A percentile compares a stretch with the other conserved stretches of the same genome.
Evolutionary conservation across 2,329 filamentous ascomycete species (phyloP).

Genomic region (Erysiphe pulchra): DNA sequence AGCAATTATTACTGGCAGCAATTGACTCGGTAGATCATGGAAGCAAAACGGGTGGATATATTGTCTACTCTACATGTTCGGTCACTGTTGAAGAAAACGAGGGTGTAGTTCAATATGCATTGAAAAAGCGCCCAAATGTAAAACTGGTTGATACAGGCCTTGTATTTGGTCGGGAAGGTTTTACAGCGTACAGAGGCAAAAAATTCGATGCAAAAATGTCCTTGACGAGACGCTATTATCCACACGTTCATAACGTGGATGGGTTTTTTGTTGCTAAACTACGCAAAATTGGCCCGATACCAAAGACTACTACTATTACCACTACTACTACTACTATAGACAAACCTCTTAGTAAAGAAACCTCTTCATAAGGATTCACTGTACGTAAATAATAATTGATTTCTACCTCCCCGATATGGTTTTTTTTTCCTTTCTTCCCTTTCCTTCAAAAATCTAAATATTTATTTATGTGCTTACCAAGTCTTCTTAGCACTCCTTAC

Average conservation of each 20-base stretch:
- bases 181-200: slow-evolving; percentile 77
- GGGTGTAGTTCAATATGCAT: slow-evolving; percentile 75
- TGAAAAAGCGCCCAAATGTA: slow-evolving; percentile 79
- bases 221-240: slow-evolving; percentile 66
- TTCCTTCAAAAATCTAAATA: too few relatives aligned
- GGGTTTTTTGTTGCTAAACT: slow-evolving; percentile 98
- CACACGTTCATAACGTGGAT: slow-evolving; percentile 82
- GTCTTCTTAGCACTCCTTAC: too few relatives aligned
- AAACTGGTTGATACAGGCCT: slow-evolving; percentile 79
- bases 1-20: slow-evolving; percentile 73
- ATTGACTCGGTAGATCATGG: slow-evolving; percentile 87
- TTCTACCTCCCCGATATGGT: too few relatives aligned
- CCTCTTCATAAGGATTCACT: too few relatives aligned
- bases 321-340: too few relatives aligned
- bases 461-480: too few relatives aligned
- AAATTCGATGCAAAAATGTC: slow-evolving; percentile 68
- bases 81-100: slow-evolving; percentile 91
- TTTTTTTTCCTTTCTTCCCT: too few relatives aligned
- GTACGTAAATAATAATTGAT: too few relatives aligned
- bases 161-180: slow-evolving; percentile 75
- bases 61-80: slow-evolving; percentile 92
- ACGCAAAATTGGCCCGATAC: slow-evolving; percentile 53
- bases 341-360: too few relatives aligned
- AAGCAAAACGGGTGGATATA: slow-evolving; percentile 78
- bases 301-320: too few relatives aligned